Conservation (phyloP, 805 yeast species). For the Candida orba region DNA sequence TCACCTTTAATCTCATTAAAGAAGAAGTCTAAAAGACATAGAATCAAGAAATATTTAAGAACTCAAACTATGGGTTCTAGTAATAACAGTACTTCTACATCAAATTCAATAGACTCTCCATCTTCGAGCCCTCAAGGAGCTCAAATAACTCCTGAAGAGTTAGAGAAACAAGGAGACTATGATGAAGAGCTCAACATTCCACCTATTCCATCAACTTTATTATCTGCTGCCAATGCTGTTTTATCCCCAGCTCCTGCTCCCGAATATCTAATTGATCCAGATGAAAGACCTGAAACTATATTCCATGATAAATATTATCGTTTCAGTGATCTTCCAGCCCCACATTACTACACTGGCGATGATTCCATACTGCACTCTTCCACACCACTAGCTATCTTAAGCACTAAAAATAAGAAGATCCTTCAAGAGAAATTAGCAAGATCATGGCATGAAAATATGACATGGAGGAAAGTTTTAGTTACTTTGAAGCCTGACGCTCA, state of each 20-base stretch:
- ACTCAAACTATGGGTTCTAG: constrained; percentile 13
- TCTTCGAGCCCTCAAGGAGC: too few species aligned
- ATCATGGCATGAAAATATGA: constrained; percentile 74
- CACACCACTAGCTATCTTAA: neutral
- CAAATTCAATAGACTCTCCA: too few species aligned
- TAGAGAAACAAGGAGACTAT: constrained; percentile 11
- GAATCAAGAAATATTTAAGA: constrained; percentile 14
- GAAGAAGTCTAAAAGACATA: constrained; percentile 8
- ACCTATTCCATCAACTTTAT: constrained; percentile 70
- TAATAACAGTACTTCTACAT: too few species aligned
- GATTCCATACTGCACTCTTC: constrained; percentile 13
- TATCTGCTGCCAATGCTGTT: constrained; percentile 70
- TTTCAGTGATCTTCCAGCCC: constrained; percentile 58
- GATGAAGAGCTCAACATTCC: constrained; percentile 33
- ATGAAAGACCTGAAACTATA: constrained; percentile 53
- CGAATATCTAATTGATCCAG: constrained; percentile 63
- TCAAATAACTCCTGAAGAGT: neutral
- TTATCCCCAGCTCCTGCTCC: constrained; percentile 75
- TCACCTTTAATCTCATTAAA: neutral
- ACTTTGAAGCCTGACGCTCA: constrained; percentile 89
- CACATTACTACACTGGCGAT: constrained; percentile 25
- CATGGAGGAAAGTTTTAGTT: constrained; percentile 90
- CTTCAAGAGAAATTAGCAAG: constrained; percentile 73
- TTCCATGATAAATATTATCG: constrained; percentile 76
- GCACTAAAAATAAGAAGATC: constrained; percentile 9